Conservation (phyloP, 352 stramenopile species). For the Phytophthora ramorum region DNA sequence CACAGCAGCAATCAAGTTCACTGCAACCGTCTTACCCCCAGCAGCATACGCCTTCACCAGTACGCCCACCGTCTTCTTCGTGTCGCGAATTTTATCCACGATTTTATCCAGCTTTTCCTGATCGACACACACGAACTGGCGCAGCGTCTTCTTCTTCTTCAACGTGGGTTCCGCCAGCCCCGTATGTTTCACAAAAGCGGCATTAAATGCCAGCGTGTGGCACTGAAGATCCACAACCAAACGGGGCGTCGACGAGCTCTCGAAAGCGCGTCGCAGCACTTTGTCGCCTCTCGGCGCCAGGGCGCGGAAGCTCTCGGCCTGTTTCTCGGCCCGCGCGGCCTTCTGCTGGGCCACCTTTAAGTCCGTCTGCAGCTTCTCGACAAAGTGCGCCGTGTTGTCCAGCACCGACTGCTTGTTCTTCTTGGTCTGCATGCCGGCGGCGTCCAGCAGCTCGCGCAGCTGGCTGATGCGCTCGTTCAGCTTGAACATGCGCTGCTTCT, state of each 20-base stretch:
- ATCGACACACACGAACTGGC: constrained; percentile 55
- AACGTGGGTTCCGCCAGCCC: constrained; percentile 45
- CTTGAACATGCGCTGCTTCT: constrained; percentile 90
- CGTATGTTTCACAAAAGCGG: constrained; percentile 51
- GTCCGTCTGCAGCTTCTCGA: constrained; percentile 61
- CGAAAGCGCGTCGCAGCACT: constrained; percentile 46
- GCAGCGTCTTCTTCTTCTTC: constrained; percentile 64
- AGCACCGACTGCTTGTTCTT: constrained; percentile 80
- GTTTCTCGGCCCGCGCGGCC: constrained; percentile 51
- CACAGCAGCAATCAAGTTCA: constrained; percentile 54
- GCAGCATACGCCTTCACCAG: constrained; percentile 34
- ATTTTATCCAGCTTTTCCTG: constrained; percentile 43
- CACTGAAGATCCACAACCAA: constrained; percentile 59
- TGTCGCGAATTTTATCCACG: constrained; percentile 40
- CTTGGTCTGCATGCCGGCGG: constrained; percentile 67
- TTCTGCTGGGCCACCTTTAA: constrained; percentile 60
- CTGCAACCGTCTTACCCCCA: constrained; percentile 20
- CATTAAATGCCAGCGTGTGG: constrained; percentile 58
- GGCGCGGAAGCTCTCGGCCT: constrained; percentile 53
- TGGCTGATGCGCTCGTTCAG: constrained; percentile 81
- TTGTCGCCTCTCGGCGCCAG: constrained; percentile 36
- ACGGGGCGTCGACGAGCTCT: constrained; percentile 56
- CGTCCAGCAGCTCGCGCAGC: constrained; percentile 58
- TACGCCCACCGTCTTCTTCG: constrained; percentile 44
- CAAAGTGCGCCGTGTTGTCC: constrained; percentile 70